phyloP scores from a whole-genome alignment of 257 asterid genomes.

The Knoxia roxburghii region DNA sequence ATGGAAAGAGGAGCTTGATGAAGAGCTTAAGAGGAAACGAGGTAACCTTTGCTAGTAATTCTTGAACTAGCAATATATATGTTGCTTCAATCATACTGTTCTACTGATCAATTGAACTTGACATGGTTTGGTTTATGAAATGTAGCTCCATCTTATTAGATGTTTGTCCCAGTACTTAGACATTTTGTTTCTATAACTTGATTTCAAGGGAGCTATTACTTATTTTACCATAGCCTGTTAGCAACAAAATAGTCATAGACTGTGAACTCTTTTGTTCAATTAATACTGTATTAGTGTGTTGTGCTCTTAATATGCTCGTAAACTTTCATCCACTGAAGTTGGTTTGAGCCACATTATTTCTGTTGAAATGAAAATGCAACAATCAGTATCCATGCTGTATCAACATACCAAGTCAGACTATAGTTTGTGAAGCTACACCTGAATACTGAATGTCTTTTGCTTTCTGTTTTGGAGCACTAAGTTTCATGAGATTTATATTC shows the following conservation, averaged over 20 bases:
- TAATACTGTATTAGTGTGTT: background rate
- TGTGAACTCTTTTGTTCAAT: background rate
- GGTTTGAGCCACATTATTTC: background rate
- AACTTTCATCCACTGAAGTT: background rate
- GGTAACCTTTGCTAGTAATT: conserved; percentile 46
- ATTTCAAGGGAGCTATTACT: background rate
- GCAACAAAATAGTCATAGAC: background rate
- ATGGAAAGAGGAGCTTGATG: conserved; percentile 98
- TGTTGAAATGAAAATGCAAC: background rate
- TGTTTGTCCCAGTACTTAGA: no score
- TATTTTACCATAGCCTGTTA: background rate
- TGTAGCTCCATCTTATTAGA: background rate
- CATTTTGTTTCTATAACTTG: background rate
- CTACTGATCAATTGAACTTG: no score
- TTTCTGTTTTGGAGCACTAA: background rate
- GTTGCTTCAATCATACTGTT: background rate
- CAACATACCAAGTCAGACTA: background rate
- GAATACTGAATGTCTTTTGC: background rate
- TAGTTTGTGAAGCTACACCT: background rate
- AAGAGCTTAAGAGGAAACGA: conserved; percentile 83
- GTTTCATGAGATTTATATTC: no score
- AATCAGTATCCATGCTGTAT: background rate
- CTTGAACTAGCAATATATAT: background rate
- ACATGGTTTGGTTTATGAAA: background rate
- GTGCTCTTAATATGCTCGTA: background rate